Conservation (phyloP, 1,284 basidiomycete genomes). For the Polyporus tsugae region DNA sequence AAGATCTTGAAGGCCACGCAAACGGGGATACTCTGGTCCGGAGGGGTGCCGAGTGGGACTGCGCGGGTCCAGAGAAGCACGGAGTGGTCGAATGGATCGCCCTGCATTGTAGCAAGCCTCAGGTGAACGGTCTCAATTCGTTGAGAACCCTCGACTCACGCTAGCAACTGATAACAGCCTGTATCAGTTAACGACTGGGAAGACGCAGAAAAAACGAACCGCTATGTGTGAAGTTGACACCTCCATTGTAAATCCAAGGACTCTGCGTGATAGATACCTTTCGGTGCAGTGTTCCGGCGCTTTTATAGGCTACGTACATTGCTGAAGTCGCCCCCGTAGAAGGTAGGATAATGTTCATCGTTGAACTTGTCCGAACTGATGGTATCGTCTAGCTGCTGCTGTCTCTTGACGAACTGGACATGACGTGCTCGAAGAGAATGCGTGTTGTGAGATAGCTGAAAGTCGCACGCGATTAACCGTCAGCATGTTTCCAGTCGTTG, state of each 20-base stretch:
- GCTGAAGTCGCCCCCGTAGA: conserved; percentile 60
- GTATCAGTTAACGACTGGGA: neutral
- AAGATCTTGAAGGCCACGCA: conserved; percentile 64
- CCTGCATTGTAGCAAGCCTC: conserved; percentile 42
- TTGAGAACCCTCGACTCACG: conserved; percentile 23
- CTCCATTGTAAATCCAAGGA: conserved; percentile 61
- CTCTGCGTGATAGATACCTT: conserved; percentile 42
- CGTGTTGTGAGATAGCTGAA: conserved; percentile 52
- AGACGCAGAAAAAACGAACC: conserved; percentile 43
- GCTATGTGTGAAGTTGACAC: conserved; percentile 63
- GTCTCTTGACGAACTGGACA: conserved; percentile 48
- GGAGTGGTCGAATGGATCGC: conserved; percentile 68
- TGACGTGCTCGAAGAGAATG: conserved; percentile 48
- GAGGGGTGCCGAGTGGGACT: conserved; percentile 48
- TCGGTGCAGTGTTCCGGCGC: neutral
- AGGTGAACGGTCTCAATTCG: neutral
- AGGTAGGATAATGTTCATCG: conserved; percentile 61
- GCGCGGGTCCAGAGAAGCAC: conserved; percentile 72
- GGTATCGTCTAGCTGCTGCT: conserved; percentile 34
- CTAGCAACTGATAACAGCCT: conserved; percentile 46
- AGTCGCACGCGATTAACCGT: neutral
- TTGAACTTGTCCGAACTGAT: conserved; percentile 48
- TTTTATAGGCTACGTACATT: conserved; percentile 46
- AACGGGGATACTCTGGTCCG: conserved; percentile 63
- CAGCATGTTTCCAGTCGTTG: neutral